Evolutionary conservation across 768 basidiomycete species (phyloP).

Genomic region (Holtermanniella nyarrowii): DNA sequence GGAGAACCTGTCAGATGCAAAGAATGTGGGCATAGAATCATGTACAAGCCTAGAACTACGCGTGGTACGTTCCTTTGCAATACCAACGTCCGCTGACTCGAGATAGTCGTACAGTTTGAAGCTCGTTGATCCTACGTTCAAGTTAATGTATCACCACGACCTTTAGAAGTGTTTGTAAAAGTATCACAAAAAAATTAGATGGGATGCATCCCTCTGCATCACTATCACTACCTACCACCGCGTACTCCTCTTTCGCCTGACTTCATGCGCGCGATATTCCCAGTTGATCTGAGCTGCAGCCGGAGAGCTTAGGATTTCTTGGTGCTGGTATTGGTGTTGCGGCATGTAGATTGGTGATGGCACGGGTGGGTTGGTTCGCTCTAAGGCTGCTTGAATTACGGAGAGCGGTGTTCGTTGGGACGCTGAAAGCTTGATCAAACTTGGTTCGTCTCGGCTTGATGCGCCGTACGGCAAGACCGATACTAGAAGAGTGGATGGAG

Average conservation of each 20-base stretch:
- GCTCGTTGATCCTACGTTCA: constrained; percentile 48
- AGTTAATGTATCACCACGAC: no score
- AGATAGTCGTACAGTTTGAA: constrained; percentile 47
- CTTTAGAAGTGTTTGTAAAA: no score
- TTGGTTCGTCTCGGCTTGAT: no score
- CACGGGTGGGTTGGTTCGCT: neutral
- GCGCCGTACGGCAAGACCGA: no score
- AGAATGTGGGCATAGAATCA: constrained; percentile 94
- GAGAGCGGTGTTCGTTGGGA: neutral
- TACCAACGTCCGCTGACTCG: neutral
- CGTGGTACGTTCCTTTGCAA: constrained; percentile 55
- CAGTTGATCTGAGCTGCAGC: neutral
- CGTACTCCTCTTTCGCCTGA: neutral
- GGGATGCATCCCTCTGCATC: no score
- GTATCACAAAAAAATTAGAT: no score
- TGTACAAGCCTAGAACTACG: constrained; percentile 95
- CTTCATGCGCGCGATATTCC: neutral
- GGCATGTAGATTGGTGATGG: neutral
- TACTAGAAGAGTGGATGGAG: no score
- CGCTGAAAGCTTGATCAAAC: no score
- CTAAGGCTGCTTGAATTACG: neutral
- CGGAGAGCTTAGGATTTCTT: neutral
- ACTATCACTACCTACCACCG: no score
- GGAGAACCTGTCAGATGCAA: constrained; percentile 90
- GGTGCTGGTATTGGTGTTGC: neutral